Percentiles rank a stretch among this genome's conserved stretches.
Conservation (phyloP, 768 basidiomycete species). For the Pulveroboletus sp. region DNA sequence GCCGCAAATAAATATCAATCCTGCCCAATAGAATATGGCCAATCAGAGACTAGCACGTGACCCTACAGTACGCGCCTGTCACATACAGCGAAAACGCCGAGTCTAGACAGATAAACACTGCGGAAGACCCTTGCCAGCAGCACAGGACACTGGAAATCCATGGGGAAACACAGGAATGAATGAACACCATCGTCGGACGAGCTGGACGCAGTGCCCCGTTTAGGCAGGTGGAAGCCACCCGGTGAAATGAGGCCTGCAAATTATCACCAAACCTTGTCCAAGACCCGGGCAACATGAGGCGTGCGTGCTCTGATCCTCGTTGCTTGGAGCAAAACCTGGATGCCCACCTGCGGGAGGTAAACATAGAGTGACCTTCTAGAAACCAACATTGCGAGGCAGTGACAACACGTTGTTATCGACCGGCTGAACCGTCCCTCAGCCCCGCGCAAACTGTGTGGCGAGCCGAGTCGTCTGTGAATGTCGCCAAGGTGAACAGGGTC, state of each 20-base stretch:
- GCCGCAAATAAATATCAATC: slow-evolving; percentile 15
- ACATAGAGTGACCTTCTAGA: not conserved
- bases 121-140: slow-evolving; percentile 2
- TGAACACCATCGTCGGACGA: no score
- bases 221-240: not conserved
- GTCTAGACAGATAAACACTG: not conserved
- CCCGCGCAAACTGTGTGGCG: not conserved
- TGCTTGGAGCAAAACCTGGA: not conserved
- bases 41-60: slow-evolving; percentile 26
- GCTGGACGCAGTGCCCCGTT: not conserved
- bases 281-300: slow-evolving; percentile 11
- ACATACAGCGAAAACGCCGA: no score
- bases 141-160: not conserved
- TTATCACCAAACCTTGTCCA: not conserved
- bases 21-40: slow-evolving; percentile 15
- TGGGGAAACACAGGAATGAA: no score
- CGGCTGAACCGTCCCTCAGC: not conserved
- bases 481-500: not conserved
- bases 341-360: not conserved
- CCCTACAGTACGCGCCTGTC: not conserved
- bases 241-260: not conserved
- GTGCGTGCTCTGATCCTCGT: slow-evolving; percentile 2
- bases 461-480: not conserved
- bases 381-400: not conserved
- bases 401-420: not conserved